Conservation (phyloP, 768 basidiomycete species). For the Clitopilus passeckerianus region DNA sequence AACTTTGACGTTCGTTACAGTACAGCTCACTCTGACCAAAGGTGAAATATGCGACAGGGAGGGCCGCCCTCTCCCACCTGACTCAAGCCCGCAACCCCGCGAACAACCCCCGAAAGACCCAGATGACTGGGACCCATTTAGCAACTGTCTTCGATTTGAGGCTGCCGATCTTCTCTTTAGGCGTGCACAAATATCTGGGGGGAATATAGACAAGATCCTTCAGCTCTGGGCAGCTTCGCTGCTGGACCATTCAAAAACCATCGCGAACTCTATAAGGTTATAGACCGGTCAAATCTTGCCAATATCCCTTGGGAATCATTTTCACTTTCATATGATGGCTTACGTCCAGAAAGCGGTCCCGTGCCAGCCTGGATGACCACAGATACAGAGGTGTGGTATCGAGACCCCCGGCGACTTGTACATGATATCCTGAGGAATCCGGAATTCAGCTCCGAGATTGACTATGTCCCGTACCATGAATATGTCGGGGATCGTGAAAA, state of each 20-base stretch:
- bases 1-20: no score
- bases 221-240: constrained; percentile 12
- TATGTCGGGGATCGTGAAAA: constrained; percentile 1
- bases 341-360: background rate
- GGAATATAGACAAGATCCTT: constrained; percentile 14
- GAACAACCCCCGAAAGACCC: no score
- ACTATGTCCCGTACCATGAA: constrained; percentile 15
- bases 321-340: background rate
- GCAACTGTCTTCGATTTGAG: constrained; percentile 1
- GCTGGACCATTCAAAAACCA: background rate
- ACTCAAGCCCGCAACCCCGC: no score
- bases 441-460: constrained; percentile 19
- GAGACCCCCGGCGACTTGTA: constrained; percentile 12
- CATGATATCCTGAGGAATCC: constrained; percentile 16
- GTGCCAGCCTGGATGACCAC: constrained; percentile 14
- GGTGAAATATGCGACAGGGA: no score
- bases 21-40: no score
- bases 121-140: constrained; percentile 3
- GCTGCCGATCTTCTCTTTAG: constrained; percentile 13
- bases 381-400: constrained; percentile 18
- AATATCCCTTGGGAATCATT: constrained; percentile 2
- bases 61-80: no score
- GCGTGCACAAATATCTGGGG: constrained; percentile 13
- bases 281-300: constrained; percentile 1
- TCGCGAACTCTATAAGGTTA: background rate